Evolutionary conservation across 2,329 filamentous ascomycete species (phyloP).

Genomic region (Phaeoacremonium minimum): DNA sequence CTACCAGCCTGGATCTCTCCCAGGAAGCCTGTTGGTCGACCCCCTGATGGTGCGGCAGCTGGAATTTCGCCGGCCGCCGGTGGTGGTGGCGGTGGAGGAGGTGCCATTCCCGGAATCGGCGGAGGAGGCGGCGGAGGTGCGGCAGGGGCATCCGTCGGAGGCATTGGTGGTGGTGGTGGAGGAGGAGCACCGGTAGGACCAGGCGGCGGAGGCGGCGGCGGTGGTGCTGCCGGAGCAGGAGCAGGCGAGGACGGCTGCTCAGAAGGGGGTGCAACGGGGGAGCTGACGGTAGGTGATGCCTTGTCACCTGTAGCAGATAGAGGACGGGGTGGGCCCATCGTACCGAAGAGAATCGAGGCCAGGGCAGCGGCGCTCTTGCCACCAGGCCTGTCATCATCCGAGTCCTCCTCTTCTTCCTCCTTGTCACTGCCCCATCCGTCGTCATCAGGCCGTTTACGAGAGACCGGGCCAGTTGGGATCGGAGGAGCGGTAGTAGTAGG

Average conservation of each 20-base stretch:
- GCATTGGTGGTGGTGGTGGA: constrained; percentile 20
- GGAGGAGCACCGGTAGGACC: constrained; percentile 20
- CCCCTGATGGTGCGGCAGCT: constrained; percentile 31
- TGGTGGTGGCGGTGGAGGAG: constrained; percentile 36
- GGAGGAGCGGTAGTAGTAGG: constrained; percentile 31
- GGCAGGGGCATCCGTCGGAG: constrained; percentile 12
- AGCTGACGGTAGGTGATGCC: constrained; percentile 28
- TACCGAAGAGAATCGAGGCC: constrained; percentile 92
- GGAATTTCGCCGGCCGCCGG: constrained; percentile 29
- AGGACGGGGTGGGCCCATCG: constrained; percentile 90
- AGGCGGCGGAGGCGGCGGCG: constrained; percentile 24
- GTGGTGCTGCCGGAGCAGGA: constrained; percentile 23
- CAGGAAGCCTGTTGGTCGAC: constrained; percentile 61
- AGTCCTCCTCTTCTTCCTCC: constrained; percentile 51
- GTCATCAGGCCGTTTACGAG: constrained; percentile 49
- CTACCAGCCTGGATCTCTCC: constrained; percentile 79
- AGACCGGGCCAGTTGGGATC: constrained; percentile 44
- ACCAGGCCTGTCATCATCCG: constrained; percentile 73
- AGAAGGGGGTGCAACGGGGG: constrained; percentile 32
- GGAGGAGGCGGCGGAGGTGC: constrained; percentile 27
- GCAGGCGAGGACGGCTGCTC: constrained; percentile 31
- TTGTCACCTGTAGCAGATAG: constrained; percentile 78
- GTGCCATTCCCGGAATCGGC: constrained; percentile 32
- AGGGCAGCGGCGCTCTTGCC: constrained; percentile 85
- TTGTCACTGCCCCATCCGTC: constrained; percentile 86